Evolutionary conservation across 805 yeast genomes (phyloP).

Genomic region (Metschnikowia chrysomelidarum): DNA sequence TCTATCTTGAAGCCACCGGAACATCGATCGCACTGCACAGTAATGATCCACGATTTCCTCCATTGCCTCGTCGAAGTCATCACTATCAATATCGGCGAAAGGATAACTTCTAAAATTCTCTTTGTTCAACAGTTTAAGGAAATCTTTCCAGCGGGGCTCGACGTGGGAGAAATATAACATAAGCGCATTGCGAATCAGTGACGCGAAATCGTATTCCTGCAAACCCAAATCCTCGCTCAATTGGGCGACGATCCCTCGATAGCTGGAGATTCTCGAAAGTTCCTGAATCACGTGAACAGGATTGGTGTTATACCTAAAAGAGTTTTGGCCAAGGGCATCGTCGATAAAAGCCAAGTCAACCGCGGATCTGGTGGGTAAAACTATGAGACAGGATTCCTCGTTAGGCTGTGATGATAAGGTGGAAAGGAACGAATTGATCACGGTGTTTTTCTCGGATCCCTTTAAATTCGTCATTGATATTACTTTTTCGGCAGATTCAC

Average conservation of each 20-base stretch:
- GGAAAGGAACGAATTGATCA: slow-evolving; percentile 4
- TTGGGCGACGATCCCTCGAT: slow-evolving; percentile 13
- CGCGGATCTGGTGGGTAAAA: slow-evolving; percentile 14
- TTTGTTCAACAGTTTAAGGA: slow-evolving; percentile 8
- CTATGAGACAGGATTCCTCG: slow-evolving; percentile 11
- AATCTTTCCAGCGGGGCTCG: slow-evolving; percentile 20
- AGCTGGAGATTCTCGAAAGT: slow-evolving; percentile 5
- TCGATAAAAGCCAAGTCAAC: slow-evolving; percentile 10
- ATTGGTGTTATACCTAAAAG: slow-evolving; percentile 8
- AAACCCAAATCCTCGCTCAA: slow-evolving; percentile 18
- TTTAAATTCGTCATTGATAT: too few species aligned
- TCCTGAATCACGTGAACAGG: slow-evolving; percentile 3
- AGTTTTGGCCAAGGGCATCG: not conserved
- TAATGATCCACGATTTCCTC: slow-evolving; percentile 10
- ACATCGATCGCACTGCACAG: slow-evolving; percentile 6
- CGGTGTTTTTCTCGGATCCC: not conserved
- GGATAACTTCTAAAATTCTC: slow-evolving; percentile 11
- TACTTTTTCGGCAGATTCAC: too few species aligned
- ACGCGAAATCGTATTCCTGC: slow-evolving; percentile 15
- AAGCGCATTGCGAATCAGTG: slow-evolving; percentile 19
- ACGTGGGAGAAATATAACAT: slow-evolving; percentile 21
- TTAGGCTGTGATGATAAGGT: not conserved
- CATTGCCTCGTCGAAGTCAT: not conserved
- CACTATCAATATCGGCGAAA: slow-evolving; percentile 5
- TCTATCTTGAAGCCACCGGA: slow-evolving; percentile 10